These are phyloP conservation scores for Smittium culicis DNA, from an alignment of 371 early-diverging fungal species.

Conservation along the genomic window DNA sequence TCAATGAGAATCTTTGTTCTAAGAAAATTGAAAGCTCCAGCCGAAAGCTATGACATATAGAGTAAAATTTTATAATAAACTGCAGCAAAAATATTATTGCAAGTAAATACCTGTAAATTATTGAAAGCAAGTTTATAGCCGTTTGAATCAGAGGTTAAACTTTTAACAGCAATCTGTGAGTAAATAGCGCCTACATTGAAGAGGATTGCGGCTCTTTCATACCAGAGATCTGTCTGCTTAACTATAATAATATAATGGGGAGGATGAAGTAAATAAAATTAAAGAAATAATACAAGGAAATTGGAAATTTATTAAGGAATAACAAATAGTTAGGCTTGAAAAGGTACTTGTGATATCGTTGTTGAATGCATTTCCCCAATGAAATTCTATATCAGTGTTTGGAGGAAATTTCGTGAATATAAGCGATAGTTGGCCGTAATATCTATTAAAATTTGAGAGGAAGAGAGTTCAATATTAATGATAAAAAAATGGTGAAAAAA, in stretches of 20 bases:
- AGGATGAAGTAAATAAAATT: not conserved
- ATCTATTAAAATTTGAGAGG: too few species aligned
- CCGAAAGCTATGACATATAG: slow-evolving; percentile 33
- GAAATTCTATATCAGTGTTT: slow-evolving; percentile 50
- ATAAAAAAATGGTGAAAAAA: not conserved
- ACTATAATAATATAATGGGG: slow-evolving; percentile 21
- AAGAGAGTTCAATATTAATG: not conserved
- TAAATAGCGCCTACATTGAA: slow-evolving; percentile 75
- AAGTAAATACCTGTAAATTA: slow-evolving; percentile 43
- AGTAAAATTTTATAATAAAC: not conserved
- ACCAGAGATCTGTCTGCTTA: slow-evolving; percentile 51
- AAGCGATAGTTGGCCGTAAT: slow-evolving; percentile 71
- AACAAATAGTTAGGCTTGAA: slow-evolving; percentile 3
- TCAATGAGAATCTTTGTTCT: slow-evolving; percentile 37
- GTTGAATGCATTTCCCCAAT: slow-evolving; percentile 44
- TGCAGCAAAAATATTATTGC: not conserved
- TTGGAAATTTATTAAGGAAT: not conserved
- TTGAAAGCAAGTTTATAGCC: slow-evolving; percentile 57
- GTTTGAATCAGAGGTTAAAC: slow-evolving; percentile 47
- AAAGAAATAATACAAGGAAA: not conserved
- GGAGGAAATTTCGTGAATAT: slow-evolving; percentile 70
- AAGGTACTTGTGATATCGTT: slow-evolving; percentile 21
- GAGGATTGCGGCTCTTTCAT: slow-evolving; percentile 65
- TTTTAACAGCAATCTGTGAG: slow-evolving; percentile 51
- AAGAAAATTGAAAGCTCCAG: slow-evolving; percentile 58